Base-by-base conservation (phyloP, 2,329 filamentous ascomycete species). In the Shiraia sp. region DNA sequence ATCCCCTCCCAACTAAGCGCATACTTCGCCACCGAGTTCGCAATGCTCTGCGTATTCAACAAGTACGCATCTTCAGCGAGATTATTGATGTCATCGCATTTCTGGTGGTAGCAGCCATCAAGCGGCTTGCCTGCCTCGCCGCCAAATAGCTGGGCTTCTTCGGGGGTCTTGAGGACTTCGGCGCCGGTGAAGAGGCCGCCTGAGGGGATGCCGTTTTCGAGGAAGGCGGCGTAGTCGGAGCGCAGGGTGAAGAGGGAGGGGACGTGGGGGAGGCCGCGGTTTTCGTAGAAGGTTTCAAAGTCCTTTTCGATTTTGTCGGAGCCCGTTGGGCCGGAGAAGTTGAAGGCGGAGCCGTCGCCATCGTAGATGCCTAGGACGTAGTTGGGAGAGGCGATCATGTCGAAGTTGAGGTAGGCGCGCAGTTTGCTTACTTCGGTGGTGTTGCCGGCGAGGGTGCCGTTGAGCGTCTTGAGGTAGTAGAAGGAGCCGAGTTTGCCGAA, bases 321-420 rank as follows among this genome's bases (percentile, higher is more conserved):
- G 15, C 68, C 68, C 1, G 57, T 34, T 3, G 68, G 66, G 19
- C 68, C 68, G 15, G 58, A 61, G 41, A 69, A 59, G 56, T 70
- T 70, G 47, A 69, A 70, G 0, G 66, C 58, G 28, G 44, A 57
- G 34, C 68, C 68, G 42, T 71, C 63, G 33, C 68, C 68, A 40
- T 71, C 68, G 47, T 70, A 70, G 49, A 71, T 66, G 15, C 65
- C 66, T 16, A 67, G 59, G 24, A 68, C 60, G 46, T 67, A 71
- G 63, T 70, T 71, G 30, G 68, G 68, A 3, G 55, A 63, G 4
- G 65, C 68, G 29, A 71, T 68, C 70, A 72, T 72, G 55, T 72
- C 70, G 53, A 72, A 72, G 61, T 72, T 72, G 49, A 72, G 67
- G 51, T 72, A 72, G 10, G 69, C 65, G 9, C 68, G 61, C 40